Evolutionary conservation across 2,329 filamentous ascomycete genomes (phyloP), one percentile per base, ranked within the genome.

Genomic region (Pseudogymnoascus pannorum): DNA sequence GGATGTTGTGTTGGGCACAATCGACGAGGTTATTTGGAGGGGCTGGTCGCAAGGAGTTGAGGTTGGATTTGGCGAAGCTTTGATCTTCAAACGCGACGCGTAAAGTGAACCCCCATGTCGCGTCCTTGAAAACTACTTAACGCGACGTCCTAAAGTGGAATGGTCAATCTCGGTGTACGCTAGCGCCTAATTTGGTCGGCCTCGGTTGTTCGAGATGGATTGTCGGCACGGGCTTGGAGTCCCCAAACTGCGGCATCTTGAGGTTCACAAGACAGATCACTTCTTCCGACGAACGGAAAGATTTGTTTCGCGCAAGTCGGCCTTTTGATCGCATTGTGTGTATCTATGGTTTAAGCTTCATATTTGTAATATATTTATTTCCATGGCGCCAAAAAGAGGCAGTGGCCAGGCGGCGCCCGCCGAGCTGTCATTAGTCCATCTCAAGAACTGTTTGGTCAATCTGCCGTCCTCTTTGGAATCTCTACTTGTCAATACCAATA

Each of bases 381-480:
- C 48, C 48, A 58, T 58, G 57, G 57, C 57, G 24, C 57, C 58
- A 42, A 60, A 60, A 31, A 18, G 67, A 40, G 65, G 79, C 72
- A 83, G 81, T 71, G 77, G 78, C 72, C 82, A 81, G 68, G 81
- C 89, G 44, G 87, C 87, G 33, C 81, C 88, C 64, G 92, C 91
- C 63, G 92, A 96, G 77, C 82, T 97, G 67, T 88, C 88, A 60
- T 82, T 97, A 64, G 85, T 91, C 57, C 90, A 92, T 68, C 82
- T 97, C 63, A 95, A 96, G 79, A 97, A 88, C 74, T 99, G 94
- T 76, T 81, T 99, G 59, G 90, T 96, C 73, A 97, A 97, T 76
- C 83, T 99, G 58, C 94, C 94, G 57, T 77, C 89, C 4, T 88
- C 90, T 24, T 79, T 99, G 61, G 92, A 95, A 61, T 87, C 90